Evolutionary conservation across 2,329 filamentous ascomycete species (phyloP).

Genomic region (Claviceps humidiphila): DNA sequence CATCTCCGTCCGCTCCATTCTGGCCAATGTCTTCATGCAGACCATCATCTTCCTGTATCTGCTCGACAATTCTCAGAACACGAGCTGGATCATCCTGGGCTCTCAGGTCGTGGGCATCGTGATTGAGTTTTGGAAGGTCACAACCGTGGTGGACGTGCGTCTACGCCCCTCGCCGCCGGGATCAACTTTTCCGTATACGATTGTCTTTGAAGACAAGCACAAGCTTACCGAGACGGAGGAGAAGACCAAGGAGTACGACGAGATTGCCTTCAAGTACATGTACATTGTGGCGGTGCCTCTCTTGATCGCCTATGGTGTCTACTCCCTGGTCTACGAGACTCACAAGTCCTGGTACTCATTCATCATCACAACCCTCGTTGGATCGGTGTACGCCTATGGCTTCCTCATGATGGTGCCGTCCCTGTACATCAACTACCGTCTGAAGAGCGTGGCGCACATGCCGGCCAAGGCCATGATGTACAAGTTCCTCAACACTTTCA

Average conservation of each 20-base stretch:
- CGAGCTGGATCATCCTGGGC: slow-evolving; percentile 96
- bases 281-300: slow-evolving; percentile 86
- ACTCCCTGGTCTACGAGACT: slow-evolving; percentile 81
- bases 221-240: slow-evolving; percentile 88
- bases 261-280: slow-evolving; percentile 95
- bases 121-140: slow-evolving; percentile 80
- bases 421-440: slow-evolving; percentile 96
- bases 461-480: slow-evolving; percentile 92
- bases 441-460: slow-evolving; percentile 95
- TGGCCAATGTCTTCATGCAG: slow-evolving; percentile 98
- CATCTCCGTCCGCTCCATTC: slow-evolving; percentile 87
- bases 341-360: slow-evolving; percentile 99
- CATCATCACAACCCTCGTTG: slow-evolving; percentile 87
- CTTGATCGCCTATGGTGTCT: slow-evolving; percentile 75
- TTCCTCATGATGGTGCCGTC: slow-evolving; percentile 99
- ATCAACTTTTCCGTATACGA: slow-evolving; percentile 62
- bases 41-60: slow-evolving; percentile 90
- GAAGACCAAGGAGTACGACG: slow-evolving; percentile 96
- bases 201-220: slow-evolving; percentile 93
- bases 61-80: slow-evolving; percentile 93
- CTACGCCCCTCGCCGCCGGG: slow-evolving; percentile 55
- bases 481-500: slow-evolving; percentile 98
- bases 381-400: slow-evolving; percentile 92
- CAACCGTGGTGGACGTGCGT: slow-evolving; percentile 83
- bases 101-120: slow-evolving; percentile 72